phyloP scores from a whole-genome alignment of 2,329 filamentous ascomycete species.

The Talaromyces sp. region DNA sequence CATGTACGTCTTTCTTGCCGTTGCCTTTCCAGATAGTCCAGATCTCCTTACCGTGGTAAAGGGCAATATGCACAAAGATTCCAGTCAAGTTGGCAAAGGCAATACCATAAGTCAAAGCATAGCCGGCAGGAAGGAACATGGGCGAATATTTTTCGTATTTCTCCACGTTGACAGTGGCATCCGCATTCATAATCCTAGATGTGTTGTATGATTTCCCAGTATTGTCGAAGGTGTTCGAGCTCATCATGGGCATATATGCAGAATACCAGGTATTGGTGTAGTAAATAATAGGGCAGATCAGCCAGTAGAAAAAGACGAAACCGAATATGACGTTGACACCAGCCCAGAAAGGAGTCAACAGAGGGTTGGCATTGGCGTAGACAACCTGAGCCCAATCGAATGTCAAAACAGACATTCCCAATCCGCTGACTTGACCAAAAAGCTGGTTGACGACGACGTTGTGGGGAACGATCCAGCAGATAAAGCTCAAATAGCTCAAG shows the following conservation, averaged over 20 bases:
- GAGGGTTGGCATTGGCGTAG: conserved; percentile 64
- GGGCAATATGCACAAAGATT: conserved; percentile 41
- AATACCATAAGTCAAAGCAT: conserved; percentile 54
- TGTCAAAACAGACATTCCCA: conserved; percentile 67
- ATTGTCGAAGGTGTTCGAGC: conserved; percentile 62
- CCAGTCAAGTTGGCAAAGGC: conserved; percentile 66
- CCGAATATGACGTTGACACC: conserved; percentile 44
- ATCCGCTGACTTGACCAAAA: conserved; percentile 65
- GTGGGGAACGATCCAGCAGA: conserved; percentile 67
- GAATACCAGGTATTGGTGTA: conserved; percentile 56
- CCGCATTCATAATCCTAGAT: conserved; percentile 54
- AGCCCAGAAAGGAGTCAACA: conserved; percentile 60
- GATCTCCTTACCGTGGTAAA: conserved; percentile 39
- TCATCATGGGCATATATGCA: conserved; percentile 61
- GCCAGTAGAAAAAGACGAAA: conserved; percentile 44
- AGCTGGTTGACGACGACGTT: conserved; percentile 68
- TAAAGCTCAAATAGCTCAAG: conserved; percentile 66
- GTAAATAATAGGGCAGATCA: conserved; percentile 43
- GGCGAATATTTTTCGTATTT: conserved; percentile 65
- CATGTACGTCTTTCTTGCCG: conserved; percentile 41
- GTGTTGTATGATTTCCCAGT: conserved; percentile 60
- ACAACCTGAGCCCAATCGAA: conserved; percentile 70
- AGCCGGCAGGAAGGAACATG: conserved; percentile 62
- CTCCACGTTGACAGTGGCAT: conserved; percentile 56
- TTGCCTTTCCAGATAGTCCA: conserved; percentile 35